Evolutionary conservation across 2,329 filamentous ascomycete genomes (phyloP).

Genomic region (Alternaria brassicicola): DNA sequence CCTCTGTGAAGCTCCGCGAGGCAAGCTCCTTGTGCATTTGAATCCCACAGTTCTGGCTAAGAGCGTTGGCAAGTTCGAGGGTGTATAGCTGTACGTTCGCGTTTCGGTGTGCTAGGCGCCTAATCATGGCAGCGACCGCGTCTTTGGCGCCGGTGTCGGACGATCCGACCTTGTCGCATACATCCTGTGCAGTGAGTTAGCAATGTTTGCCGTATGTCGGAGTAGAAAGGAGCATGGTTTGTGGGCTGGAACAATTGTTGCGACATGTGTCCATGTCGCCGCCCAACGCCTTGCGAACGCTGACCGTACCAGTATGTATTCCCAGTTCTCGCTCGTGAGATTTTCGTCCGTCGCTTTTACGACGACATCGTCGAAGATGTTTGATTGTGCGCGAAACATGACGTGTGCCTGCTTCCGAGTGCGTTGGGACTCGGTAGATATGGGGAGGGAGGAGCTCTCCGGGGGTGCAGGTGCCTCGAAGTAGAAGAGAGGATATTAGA

Average conservation of each 20-base stretch:
- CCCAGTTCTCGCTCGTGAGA: constrained; percentile 82
- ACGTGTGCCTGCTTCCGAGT: constrained; percentile 21
- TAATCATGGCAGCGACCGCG: constrained; percentile 87
- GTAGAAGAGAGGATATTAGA: not conserved
- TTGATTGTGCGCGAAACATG: constrained; percentile 63
- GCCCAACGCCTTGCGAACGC: not conserved
- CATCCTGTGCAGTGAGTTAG: constrained; percentile 56
- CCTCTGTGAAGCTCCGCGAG: constrained; percentile 92
- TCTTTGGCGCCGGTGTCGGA: constrained; percentile 72
- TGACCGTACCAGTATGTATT: constrained; percentile 65
- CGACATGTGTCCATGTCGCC: constrained; percentile 1
- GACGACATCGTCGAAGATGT: constrained; percentile 73
- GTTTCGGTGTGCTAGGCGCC: constrained; percentile 88
- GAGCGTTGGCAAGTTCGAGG: constrained; percentile 84
- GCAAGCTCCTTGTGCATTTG: constrained; percentile 88
- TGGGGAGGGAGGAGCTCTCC: constrained; percentile 3
- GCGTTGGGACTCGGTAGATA: not conserved
- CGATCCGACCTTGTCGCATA: constrained; percentile 63
- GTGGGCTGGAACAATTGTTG: not conserved
- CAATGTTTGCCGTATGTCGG: not conserved
- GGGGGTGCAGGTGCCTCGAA: constrained; percentile 11
- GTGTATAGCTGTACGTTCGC: constrained; percentile 97
- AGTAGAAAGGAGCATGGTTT: not conserved
- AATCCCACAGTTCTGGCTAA: constrained; percentile 89
- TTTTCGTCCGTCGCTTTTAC: constrained; percentile 96